Evolutionary conservation across 352 stramenopile genomes (phyloP).

Genomic region (Phytophthora macrochlamydospora): DNA sequence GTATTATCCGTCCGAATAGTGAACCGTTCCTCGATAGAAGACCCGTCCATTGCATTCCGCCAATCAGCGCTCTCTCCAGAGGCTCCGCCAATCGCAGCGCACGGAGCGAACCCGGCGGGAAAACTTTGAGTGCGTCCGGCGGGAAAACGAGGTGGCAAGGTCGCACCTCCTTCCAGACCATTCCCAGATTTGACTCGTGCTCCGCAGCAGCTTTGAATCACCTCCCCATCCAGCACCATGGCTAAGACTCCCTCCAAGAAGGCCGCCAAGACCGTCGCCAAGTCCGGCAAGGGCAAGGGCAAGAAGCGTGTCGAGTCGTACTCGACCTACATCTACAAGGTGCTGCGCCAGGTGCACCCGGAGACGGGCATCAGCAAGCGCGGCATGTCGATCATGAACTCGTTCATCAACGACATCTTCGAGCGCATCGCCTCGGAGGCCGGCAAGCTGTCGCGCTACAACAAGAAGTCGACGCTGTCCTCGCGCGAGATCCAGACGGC

Average conservation of each 20-base stretch:
- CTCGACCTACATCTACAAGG: constrained; percentile 94
- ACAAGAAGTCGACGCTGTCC: constrained; percentile 98
- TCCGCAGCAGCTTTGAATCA: not conserved
- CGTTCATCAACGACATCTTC: constrained; percentile 99
- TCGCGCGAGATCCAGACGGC: constrained; percentile 97
- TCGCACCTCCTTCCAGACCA: constrained; percentile 8
- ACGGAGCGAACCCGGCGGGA: constrained; percentile 26
- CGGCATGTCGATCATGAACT: constrained; percentile 99
- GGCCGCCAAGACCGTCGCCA: constrained; percentile 80
- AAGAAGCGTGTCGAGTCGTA: constrained; percentile 92
- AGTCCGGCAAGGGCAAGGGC: constrained; percentile 82
- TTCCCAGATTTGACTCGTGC: constrained; percentile 44
- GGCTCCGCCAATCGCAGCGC: constrained; percentile 31
- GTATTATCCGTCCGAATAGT: too few relatives aligned
- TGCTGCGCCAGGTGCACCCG: constrained; percentile 95
- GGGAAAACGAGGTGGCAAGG: constrained; percentile 10
- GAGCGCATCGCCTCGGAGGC: constrained; percentile 97
- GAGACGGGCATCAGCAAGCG: constrained; percentile 98
- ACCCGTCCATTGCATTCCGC: not conserved
- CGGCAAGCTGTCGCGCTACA: constrained; percentile 96
- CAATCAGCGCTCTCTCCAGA: constrained; percentile 9
- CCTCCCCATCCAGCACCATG: constrained; percentile 49
- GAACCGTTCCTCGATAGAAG: too few relatives aligned
- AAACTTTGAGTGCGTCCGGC: constrained; percentile 22
- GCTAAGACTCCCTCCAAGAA: constrained; percentile 97